Base-by-base conservation (phyloP, 495 filamentous ascomycete species). In the Hyaloscypha hepaticicola region DNA sequence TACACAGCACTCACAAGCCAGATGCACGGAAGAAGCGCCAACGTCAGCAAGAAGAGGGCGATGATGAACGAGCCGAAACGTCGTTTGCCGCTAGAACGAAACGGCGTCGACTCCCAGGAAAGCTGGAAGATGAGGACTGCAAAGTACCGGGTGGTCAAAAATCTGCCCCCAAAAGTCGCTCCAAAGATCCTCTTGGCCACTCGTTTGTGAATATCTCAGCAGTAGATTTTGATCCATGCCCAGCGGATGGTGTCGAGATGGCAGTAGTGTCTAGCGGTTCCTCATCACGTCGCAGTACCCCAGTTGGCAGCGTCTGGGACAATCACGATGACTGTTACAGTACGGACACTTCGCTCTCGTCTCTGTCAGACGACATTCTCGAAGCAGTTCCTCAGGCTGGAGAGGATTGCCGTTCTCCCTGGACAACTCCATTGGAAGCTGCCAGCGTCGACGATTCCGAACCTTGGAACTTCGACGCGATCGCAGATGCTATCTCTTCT, bases 1-100 rank as follows among this genome's bases (percentile, higher is more conserved):
- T 63, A 48, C 28, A 67, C n/a, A 67, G 65, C 60, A 63, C 58
- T 67, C 28, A 62, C 49, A 63, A 62, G 59, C 65, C 29, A 55
- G 55, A 58, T 58, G 49, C 24, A 55, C 1, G 49, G 60, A 67
- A 55, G 60, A 67, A 67, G 65, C 58, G 49, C 57, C 26, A 66
- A 66, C 33, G 33, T 60, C 21, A 60, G 57, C 26, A 52, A 33
- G 45, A 67, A 56, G 41, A 58, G 45, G 65, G 50, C 29, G 34
- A 63, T 33, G 26, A 52, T 61, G 49, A 63, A 53, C 38, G 51
- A 61, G 65, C 49, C 58, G 65, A 63, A 67, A 62, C 14, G 22
- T 64, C 28, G 33, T 28, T 33, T 58, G 49, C 52, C 60, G 49
- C 58, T 62, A 64, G 49, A n/a, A 60, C 4, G 25, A 67, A 58